Conservation (phyloP, 306 rosid species). For the Trifolium fragiferum region DNA sequence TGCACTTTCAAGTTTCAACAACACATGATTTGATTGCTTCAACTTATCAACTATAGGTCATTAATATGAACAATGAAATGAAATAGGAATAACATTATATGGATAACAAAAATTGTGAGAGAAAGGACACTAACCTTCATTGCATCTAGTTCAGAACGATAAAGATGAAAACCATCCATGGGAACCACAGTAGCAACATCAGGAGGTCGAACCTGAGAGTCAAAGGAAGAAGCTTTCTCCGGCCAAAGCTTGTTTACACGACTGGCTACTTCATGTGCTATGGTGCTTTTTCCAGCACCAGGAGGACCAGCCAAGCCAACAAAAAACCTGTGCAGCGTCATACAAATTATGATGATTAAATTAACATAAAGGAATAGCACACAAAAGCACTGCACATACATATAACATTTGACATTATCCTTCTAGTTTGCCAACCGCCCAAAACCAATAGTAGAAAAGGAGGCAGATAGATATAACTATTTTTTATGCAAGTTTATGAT, state of each 20-base stretch:
- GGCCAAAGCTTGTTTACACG: constrained; percentile 80
- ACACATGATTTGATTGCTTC: constrained; percentile 14
- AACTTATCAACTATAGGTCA: constrained; percentile 33
- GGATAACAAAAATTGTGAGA: constrained; percentile 32
- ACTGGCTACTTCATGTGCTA: constrained; percentile 70
- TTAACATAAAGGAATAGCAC: constrained; percentile 34
- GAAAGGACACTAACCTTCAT: constrained; percentile 71
- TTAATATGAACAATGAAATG: constrained; percentile 21
- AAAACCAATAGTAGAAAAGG: neutral
- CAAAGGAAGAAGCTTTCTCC: constrained; percentile 62
- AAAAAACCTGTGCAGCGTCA: constrained; percentile 57
- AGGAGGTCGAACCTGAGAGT: constrained; percentile 63
- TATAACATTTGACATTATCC: constrained; percentile 5
- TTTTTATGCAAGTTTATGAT: constrained; percentile 3
- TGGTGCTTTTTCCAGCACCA: constrained; percentile 90
- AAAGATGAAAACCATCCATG: constrained; percentile 95
- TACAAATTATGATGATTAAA: neutral
- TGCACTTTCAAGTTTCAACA: constrained; percentile 28
- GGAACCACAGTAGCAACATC: constrained; percentile 77
- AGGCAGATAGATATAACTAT: constrained; percentile 5
- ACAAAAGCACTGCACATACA: neutral
- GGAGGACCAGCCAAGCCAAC: constrained; percentile 98
- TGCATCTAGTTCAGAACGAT: constrained; percentile 84
- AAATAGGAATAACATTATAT: constrained; percentile 34
- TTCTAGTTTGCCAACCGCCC: neutral